Percentiles rank a stretch among this genome's conserved stretches.
phyloP scores from a whole-genome alignment of 768 basidiomycete genomes.

The Amanita molliuscula region DNA sequence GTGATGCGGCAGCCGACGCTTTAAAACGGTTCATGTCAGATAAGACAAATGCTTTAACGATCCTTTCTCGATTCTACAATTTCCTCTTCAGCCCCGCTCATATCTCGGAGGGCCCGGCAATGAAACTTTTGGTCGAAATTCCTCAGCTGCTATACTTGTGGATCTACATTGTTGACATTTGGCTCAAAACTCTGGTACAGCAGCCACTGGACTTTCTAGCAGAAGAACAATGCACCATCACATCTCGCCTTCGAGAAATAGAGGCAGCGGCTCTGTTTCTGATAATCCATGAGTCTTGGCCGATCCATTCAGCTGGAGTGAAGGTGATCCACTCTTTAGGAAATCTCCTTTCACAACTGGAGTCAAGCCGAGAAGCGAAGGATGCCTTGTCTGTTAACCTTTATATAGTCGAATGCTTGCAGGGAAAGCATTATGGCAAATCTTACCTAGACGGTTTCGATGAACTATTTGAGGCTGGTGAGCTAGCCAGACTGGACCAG shows the following conservation, averaged over 20 bases:
- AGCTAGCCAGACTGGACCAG: constrained; percentile 51
- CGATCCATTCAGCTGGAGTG: constrained; percentile 50
- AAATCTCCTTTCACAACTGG: constrained; percentile 34
- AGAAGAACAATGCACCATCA: constrained; percentile 31
- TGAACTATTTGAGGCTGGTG: constrained; percentile 52
- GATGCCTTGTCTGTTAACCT: constrained; percentile 16
- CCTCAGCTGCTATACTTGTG: constrained; percentile 61
- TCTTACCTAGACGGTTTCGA: constrained; percentile 51
- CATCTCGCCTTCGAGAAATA: constrained; percentile 46
- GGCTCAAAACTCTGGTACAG: constrained; percentile 42
- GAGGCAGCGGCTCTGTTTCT: constrained; percentile 70
- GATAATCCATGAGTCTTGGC: constrained; percentile 42
- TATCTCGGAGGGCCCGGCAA: constrained; percentile 53
- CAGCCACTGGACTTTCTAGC: constrained; percentile 25
- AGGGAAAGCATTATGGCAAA: constrained; percentile 34
- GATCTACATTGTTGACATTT: constrained; percentile 59
- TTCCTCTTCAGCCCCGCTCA: constrained; percentile 66
- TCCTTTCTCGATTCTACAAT: constrained; percentile 55
- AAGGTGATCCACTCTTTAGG: constrained; percentile 53
- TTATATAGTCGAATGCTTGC: constrained; percentile 43
- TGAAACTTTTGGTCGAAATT: constrained; percentile 58
- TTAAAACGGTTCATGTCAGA: constrained; percentile 68
- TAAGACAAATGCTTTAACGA: constrained; percentile 36
- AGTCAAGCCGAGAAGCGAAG: constrained; percentile 18
- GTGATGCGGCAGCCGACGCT: constrained; percentile 56